Conservation (phyloP, 1,139 yeast genomes). For the Lodderomyces orthopsilosis region DNA sequence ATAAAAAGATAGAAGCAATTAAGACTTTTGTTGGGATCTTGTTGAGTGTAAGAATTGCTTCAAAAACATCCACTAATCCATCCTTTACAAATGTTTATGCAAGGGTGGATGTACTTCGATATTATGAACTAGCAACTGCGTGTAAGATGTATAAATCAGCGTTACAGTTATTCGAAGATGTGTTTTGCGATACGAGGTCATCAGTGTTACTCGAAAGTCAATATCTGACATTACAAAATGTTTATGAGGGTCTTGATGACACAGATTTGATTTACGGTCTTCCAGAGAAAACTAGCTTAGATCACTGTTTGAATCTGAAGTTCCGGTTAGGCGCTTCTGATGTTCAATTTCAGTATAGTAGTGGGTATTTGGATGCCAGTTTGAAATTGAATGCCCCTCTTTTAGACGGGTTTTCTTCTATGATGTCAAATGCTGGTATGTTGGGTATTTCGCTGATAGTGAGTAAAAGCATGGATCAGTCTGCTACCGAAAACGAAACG, state of each 20-base stretch:
- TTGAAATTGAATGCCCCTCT: slow-evolving; percentile 18
- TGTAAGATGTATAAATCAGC: slow-evolving; percentile 45
- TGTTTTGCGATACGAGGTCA: slow-evolving; percentile 6
- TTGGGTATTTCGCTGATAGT: slow-evolving; percentile 46
- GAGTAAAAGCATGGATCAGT: slow-evolving; percentile 15
- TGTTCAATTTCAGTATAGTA: slow-evolving; percentile 49
- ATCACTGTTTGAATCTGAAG: slow-evolving; percentile 44
- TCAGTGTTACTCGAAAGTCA: slow-evolving; percentile 12
- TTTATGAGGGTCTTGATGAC: slow-evolving; percentile 56
- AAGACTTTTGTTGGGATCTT: slow-evolving; percentile 37
- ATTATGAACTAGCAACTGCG: slow-evolving; percentile 36
- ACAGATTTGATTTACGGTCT: slow-evolving; percentile 62
- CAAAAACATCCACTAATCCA: slow-evolving; percentile 22
- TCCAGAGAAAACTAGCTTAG: slow-evolving; percentile 54
- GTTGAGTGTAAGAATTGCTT: slow-evolving; percentile 45
- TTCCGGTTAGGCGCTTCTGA: slow-evolving; percentile 25
- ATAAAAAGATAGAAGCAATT: slow-evolving; percentile 16
- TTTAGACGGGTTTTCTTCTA: slow-evolving; percentile 22
- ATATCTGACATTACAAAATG: slow-evolving; percentile 12
- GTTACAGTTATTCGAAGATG: slow-evolving; percentile 56
- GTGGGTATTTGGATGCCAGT: slow-evolving; percentile 54
- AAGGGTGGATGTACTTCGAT: slow-evolving; percentile 26
- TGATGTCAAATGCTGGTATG: slow-evolving; percentile 44
- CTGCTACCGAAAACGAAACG: slow-evolving; percentile 7
- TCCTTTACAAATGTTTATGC: slow-evolving; percentile 35